Evolutionary conservation across 495 filamentous ascomycete genomes (phyloP).

Genomic region (Trichoderma erinaceum): DNA sequence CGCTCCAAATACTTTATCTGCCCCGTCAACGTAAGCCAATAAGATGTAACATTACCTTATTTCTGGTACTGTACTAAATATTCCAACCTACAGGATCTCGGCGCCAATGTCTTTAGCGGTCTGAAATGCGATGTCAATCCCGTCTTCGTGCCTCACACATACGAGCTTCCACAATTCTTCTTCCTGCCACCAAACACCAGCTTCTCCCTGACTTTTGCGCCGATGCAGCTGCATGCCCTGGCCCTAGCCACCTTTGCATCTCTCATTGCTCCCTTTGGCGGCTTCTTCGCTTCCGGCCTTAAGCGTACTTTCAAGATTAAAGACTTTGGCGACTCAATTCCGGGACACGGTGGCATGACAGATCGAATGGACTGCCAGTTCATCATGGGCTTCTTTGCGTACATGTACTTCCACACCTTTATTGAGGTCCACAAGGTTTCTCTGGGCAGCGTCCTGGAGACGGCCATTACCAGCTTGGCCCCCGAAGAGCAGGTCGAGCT

Average conservation of each 20-base stretch:
- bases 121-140: slow-evolving; percentile 89
- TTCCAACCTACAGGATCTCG: slow-evolving; percentile 56
- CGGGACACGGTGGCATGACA: slow-evolving; percentile 96
- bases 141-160: slow-evolving; percentile 75
- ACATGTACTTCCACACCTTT: slow-evolving; percentile 97
- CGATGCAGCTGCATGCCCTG: slow-evolving; percentile 93
- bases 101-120: slow-evolving; percentile 86
- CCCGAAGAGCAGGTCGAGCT: slow-evolving; percentile 85
- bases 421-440: slow-evolving; percentile 78
- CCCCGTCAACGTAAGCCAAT: slow-evolving; percentile 67
- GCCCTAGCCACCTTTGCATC: slow-evolving; percentile 91
- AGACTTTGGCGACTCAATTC: slow-evolving; percentile 97
- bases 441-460: slow-evolving; percentile 81
- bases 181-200: slow-evolving; percentile 49
- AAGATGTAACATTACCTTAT: background rate
- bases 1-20: slow-evolving; percentile 97
- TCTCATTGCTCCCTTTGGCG: slow-evolving; percentile 94
- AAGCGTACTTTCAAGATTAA: slow-evolving; percentile 99
- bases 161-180: slow-evolving; percentile 67
- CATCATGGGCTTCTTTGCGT: slow-evolving; percentile 99
- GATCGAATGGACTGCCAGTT: slow-evolving; percentile 99
- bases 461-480: slow-evolving; percentile 75
- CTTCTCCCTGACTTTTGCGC: slow-evolving; percentile 59
- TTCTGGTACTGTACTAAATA: background rate
- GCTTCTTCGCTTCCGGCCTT: slow-evolving; percentile 95